A percentile compares a stretch with the other conserved stretches of the same genome.
Evolutionary conservation across 306 rosid species (phyloP).

Genomic region (Psophocarpus tetragonolobus): DNA sequence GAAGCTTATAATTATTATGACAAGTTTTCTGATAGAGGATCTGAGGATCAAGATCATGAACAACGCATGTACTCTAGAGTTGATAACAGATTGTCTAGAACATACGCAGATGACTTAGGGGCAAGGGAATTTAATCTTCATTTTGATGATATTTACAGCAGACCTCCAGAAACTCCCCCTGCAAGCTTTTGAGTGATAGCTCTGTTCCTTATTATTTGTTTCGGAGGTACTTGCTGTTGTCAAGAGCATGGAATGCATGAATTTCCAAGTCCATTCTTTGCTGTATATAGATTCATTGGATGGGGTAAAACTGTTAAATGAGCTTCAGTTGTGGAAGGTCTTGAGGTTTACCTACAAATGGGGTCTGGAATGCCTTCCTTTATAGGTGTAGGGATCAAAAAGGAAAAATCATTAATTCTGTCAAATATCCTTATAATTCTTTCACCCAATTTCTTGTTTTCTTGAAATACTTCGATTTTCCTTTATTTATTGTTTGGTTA

Average conservation of each 20-base stretch:
- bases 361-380: no score
- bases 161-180: constrained; percentile 56
- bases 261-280: constrained; percentile 62
- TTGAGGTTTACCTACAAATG: no score
- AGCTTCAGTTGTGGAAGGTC: no score
- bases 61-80: constrained; percentile 53
- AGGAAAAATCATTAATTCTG: no score
- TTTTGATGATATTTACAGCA: constrained; percentile 76
- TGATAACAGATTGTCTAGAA: constrained; percentile 45
- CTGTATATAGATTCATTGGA: constrained; percentile 69
- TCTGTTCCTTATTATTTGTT: constrained; percentile 40
- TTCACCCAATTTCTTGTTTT: no score
- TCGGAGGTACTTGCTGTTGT: constrained; percentile 45
- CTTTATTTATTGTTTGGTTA: no score
- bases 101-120: constrained; percentile 60
- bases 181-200: constrained; percentile 45
- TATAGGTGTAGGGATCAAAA: no score
- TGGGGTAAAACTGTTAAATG: no score
- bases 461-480: no score
- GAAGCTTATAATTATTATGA: constrained; percentile 33
- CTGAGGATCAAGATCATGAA: constrained; percentile 58
- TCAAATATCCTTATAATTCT: no score
- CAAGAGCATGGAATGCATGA: constrained; percentile 43
- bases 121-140: constrained; percentile 60
- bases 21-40: constrained; percentile 61